phyloP scores from a whole-genome alignment of 768 basidiomycete species.

The Amanita molliuscula region DNA sequence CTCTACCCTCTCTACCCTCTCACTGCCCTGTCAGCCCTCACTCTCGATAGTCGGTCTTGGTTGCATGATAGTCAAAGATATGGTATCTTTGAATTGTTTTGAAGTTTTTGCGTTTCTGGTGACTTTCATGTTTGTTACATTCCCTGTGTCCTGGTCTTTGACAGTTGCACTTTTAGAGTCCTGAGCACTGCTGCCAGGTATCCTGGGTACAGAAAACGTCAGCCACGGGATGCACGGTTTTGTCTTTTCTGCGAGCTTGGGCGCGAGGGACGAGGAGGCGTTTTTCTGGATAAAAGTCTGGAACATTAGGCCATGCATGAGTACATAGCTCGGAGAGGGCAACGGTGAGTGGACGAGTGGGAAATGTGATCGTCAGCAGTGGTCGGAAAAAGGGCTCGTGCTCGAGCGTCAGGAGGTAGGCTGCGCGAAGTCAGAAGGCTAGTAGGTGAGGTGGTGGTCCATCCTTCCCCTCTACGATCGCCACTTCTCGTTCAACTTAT shows the following conservation, averaged over 20 bases:
- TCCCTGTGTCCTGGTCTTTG: too few species aligned
- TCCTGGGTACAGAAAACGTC: too few species aligned
- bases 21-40: too few species aligned
- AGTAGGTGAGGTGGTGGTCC: background rate
- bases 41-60: too few species aligned
- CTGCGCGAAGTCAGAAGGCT: constrained; percentile 10
- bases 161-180: too few species aligned
- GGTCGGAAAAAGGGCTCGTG: constrained; percentile 29
- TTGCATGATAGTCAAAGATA: too few species aligned
- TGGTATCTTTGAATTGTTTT: background rate
- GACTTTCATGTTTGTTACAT: too few species aligned
- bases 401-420: constrained; percentile 19
- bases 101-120: too few species aligned
- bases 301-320: constrained; percentile 24
- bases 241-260: background rate
- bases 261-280: background rate
- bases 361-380: constrained; percentile 25
- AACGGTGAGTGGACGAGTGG: constrained; percentile 30
- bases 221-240: background rate
- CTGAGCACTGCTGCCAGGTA: background rate
- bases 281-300: constrained; percentile 12
- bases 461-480: background rate
- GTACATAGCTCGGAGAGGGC: constrained; percentile 22
- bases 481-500: background rate
- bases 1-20: too few species aligned